Conservation (phyloP, 805 yeast genomes). For the Kazachstania viticola region DNA sequence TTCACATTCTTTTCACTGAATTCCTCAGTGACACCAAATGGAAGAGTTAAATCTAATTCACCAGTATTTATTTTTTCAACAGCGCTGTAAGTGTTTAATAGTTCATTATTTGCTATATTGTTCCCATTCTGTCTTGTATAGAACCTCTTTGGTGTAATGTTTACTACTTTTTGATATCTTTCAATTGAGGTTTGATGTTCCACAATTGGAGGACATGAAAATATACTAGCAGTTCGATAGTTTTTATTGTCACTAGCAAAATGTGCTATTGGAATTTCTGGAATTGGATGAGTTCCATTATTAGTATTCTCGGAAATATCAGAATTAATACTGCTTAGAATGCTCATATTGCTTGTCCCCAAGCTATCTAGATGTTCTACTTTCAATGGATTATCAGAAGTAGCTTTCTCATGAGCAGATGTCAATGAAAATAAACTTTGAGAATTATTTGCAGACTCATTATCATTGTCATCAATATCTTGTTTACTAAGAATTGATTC, state of each 20-base stretch:
- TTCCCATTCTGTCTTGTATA: neutral
- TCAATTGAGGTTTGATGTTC: neutral
- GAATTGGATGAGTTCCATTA: neutral
- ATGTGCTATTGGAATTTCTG: slow-evolving; percentile 1
- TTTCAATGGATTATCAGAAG: no score
- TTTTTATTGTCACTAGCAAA: neutral
- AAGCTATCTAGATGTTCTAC: no score
- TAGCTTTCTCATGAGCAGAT: no score
- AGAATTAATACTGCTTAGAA: slow-evolving; percentile 1
- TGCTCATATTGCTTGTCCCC: neutral
- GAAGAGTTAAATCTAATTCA: slow-evolving; percentile 22
- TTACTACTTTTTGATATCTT: neutral
- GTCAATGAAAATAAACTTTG: no score
- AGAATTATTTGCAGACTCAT: neutral
- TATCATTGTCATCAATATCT: neutral
- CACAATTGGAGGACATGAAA: slow-evolving; percentile 1
- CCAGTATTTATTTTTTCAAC: slow-evolving; percentile 20
- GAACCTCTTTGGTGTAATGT: neutral
- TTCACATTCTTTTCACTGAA: slow-evolving; percentile 16
- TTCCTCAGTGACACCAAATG: slow-evolving; percentile 22
- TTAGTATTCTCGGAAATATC: neutral
- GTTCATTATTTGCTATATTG: slow-evolving; percentile 8
- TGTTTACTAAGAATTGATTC: slow-evolving; percentile 1
- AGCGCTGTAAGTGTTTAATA: slow-evolving; percentile 32
- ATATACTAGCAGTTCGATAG: slow-evolving; percentile 1